phyloP scores from a whole-genome alignment of 192 early-diverging fungal species.

The Pecoramyces ruminantium region DNA sequence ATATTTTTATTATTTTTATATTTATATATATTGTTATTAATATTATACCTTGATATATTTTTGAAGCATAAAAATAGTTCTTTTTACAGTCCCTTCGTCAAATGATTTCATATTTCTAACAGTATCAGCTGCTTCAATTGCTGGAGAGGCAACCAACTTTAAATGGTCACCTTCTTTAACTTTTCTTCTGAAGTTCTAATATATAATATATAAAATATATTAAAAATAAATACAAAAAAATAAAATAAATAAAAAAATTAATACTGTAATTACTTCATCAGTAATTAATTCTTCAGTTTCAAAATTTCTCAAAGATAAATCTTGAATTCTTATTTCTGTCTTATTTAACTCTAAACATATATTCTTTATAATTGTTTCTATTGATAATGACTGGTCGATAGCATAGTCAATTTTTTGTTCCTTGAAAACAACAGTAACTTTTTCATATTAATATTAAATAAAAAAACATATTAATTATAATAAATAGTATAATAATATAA shows the following conservation, averaged over 20 bases:
- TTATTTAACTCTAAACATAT: background rate
- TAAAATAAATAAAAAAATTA: too few species aligned
- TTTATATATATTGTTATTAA: background rate
- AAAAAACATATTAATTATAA: too few species aligned
- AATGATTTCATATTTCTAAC: background rate
- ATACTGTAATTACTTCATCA: background rate
- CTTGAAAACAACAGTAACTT: background rate
- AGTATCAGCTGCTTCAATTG: background rate
- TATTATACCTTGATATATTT: conserved; percentile 35
- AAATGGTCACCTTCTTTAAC: background rate
- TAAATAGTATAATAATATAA: too few species aligned
- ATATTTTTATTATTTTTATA: too few species aligned
- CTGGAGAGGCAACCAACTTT: background rate
- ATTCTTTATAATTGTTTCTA: background rate
- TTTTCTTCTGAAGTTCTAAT: background rate
- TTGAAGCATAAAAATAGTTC: conserved; percentile 39
- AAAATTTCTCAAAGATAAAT: background rate
- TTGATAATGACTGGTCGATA: background rate
- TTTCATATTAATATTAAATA: too few species aligned
- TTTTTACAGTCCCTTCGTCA: conserved; percentile 34
- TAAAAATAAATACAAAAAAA: too few species aligned
- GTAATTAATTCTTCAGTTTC: background rate
- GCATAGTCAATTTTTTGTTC: background rate
- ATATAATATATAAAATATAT: too few species aligned
- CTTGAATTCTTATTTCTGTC: background rate